Percentiles rank a stretch among this genome's conserved stretches.
Evolutionary conservation across 139 green algal species (phyloP).

Genomic region (Coelastrella sp.): DNA sequence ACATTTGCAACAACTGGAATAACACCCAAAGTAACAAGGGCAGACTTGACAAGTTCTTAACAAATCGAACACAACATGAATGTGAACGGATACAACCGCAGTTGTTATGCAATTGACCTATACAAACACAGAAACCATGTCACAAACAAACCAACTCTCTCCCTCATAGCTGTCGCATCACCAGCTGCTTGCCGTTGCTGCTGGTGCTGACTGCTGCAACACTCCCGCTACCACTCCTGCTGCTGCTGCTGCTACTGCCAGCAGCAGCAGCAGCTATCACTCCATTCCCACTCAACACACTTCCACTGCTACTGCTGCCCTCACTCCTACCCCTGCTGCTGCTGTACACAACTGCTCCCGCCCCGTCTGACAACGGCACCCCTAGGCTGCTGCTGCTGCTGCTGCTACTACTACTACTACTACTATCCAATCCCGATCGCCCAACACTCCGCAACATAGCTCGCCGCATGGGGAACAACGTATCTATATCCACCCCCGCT

Average conservation of each 20-base stretch:
- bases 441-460: slow-evolving; percentile 16
- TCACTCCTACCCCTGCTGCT: slow-evolving; percentile 1
- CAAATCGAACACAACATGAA: too few species aligned
- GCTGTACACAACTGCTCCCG: not conserved
- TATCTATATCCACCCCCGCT: slow-evolving; percentile 54
- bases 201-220: not conserved
- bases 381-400: not conserved
- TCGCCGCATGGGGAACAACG: slow-evolving; percentile 64
- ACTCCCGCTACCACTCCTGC: slow-evolving; percentile 7
- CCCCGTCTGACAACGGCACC: too few species aligned
- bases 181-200: slow-evolving; percentile 23
- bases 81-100: too few species aligned
- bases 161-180: slow-evolving; percentile 29
- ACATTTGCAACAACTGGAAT: too few species aligned
- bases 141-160: not conserved
- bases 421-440: not conserved
- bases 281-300: not conserved
- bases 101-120: too few species aligned
- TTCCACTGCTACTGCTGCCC: slow-evolving; percentile 21
- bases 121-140: too few species aligned
- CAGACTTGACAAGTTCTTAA: too few species aligned
- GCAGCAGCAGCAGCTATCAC: not conserved
- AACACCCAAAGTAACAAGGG: too few species aligned
- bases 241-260: not conserved
- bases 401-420: slow-evolving; percentile 18